Percentiles rank a stretch among this genome's conserved stretches.
These are phyloP conservation scores for Keithomyces neogunnii DNA, from an alignment of 2,329 filamentous ascomycete genomes.

Conservation along the genomic window DNA sequence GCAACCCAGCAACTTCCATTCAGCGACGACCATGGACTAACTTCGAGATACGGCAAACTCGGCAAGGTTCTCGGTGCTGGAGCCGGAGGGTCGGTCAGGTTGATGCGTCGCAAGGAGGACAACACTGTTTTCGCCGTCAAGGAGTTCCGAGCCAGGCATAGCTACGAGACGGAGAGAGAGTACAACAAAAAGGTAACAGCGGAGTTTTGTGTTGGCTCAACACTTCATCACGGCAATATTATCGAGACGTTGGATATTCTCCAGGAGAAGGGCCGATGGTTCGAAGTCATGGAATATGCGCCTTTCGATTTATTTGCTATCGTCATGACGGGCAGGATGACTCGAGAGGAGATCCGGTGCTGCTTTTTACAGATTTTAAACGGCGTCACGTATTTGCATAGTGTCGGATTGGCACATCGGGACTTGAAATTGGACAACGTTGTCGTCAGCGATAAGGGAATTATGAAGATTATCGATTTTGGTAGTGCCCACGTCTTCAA, in stretches of 20 bases:
- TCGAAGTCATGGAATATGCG: conserved; percentile 98
- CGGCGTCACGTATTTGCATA: conserved; percentile 89
- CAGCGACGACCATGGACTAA: conserved; percentile 83
- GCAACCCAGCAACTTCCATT: conserved; percentile 66
- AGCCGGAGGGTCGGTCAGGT: conserved; percentile 84
- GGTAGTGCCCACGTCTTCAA: conserved; percentile 94
- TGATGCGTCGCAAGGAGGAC: conserved; percentile 91
- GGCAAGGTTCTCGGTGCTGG: conserved; percentile 90
- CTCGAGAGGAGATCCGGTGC: conserved; percentile 80
- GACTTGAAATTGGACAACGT: conserved; percentile 98
- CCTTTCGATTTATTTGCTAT: conserved; percentile 95
- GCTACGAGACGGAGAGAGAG: conserved; percentile 88
- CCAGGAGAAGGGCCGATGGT: conserved; percentile 90
- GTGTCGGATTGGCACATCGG: conserved; percentile 88
- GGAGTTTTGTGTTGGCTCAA: conserved; percentile 96
- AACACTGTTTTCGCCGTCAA: conserved; percentile 95
- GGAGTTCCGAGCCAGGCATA: conserved; percentile 85
- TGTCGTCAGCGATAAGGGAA: conserved; percentile 89
- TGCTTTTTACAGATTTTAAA: conserved; percentile 90
- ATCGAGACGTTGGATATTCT: conserved; percentile 97
- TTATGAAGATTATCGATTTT: conserved; percentile 99
- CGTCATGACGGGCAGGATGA: conserved; percentile 98
- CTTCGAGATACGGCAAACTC: conserved; percentile 91
- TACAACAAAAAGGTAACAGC: conserved; percentile 98
- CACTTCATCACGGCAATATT: conserved; percentile 93